These are phyloP conservation scores for Colletotrichum eremochloae DNA, from an alignment of 2,329 filamentous ascomycete genomes.

Conservation along the genomic window DNA sequence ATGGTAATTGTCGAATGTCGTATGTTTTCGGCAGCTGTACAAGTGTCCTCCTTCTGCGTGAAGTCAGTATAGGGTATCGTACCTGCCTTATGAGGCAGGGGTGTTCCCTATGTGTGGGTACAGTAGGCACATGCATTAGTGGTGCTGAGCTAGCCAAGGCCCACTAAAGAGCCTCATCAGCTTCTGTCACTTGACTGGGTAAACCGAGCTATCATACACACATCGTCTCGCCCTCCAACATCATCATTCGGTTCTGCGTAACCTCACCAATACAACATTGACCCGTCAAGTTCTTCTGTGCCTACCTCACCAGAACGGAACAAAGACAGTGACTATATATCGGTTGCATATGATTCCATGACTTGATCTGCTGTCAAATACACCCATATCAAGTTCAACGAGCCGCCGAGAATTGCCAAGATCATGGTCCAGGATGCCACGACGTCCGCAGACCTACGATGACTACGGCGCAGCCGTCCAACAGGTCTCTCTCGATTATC, in stretches of 20 bases:
- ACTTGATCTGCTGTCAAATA: background rate
- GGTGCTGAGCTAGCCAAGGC: background rate
- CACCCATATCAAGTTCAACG: background rate
- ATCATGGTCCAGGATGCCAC: constrained; percentile 54
- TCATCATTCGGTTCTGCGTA: background rate
- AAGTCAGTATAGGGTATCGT: background rate
- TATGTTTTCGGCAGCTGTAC: background rate
- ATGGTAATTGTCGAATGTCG: background rate
- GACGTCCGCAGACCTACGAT: constrained; percentile 60
- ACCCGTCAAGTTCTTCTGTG: background rate
- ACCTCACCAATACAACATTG: background rate
- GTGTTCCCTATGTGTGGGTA: too few species aligned
- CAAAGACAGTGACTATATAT: too few species aligned
- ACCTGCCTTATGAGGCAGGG: background rate
- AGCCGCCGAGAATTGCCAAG: background rate
- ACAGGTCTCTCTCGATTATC: constrained; percentile 52
- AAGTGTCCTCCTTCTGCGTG: background rate
- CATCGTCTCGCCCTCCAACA: background rate
- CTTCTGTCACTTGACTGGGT: background rate
- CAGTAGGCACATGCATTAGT: constrained; percentile 2
- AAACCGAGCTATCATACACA: background rate
- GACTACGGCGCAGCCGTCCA: constrained; percentile 62
- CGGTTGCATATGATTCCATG: background rate
- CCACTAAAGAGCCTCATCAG: constrained; percentile 16
- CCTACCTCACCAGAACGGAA: background rate